Conservation (phyloP, 1,284 basidiomycete genomes). For the Microbotryum intermedium region DNA sequence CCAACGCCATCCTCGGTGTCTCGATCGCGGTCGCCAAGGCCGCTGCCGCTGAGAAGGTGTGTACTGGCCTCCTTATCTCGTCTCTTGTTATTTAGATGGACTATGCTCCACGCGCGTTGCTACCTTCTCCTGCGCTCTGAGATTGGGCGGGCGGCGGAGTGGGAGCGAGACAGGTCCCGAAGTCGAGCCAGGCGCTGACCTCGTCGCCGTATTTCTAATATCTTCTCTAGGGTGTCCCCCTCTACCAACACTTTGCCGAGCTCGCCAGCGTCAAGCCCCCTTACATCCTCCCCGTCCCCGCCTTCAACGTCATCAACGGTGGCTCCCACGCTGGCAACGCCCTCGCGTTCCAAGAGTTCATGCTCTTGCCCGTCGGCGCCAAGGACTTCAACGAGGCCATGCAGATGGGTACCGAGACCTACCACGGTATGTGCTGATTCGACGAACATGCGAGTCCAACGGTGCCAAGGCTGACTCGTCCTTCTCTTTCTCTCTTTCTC, state of each 20-base stretch:
- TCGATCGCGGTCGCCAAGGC: conserved; percentile 94
- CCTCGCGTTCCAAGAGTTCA: conserved; percentile 99
- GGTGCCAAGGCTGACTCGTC: not conserved
- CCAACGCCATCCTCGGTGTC: conserved; percentile 98
- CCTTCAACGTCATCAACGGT: conserved; percentile 99
- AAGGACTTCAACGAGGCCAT: conserved; percentile 88
- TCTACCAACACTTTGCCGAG: conserved; percentile 93
- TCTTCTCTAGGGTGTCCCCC: conserved; percentile 58
- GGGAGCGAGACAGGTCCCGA: not conserved
- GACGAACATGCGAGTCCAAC: not conserved
- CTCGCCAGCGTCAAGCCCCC: conserved; percentile 90
- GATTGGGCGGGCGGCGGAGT: not conserved
- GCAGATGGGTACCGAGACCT: conserved; percentile 97
- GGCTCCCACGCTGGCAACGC: conserved; percentile 99
- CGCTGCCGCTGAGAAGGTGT: conserved; percentile 73
- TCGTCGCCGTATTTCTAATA: no score
- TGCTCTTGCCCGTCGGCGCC: conserved; percentile 95
- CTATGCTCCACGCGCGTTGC: not conserved
- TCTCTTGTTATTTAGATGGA: no score
- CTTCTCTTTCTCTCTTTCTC: not conserved
- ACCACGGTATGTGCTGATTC: conserved; percentile 56
- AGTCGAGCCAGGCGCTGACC: not conserved
- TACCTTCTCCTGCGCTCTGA: not conserved
- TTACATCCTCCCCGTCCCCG: conserved; percentile 80
- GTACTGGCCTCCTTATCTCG: not conserved